Evolutionary conservation across 179 eudicot genomes (phyloP), one percentile per base, ranked within the genome.

Genomic region (Beta macrorhiza): DNA sequence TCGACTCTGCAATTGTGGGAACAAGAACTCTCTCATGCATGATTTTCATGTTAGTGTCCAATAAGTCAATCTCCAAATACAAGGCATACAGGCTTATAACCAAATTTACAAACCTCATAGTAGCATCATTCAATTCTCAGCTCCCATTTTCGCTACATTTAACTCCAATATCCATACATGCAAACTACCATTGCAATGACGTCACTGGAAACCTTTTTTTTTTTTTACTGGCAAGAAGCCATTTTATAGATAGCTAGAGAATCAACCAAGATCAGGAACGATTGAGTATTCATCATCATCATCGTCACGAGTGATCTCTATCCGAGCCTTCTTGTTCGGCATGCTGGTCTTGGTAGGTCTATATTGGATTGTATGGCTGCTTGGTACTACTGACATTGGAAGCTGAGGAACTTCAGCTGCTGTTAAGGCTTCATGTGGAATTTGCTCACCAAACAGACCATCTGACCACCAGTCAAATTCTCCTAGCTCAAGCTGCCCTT

Each of bases 381-480:
- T 88, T 5, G 87, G 76, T 45, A 90, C 84, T 45, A 90, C 84
- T 65, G 92, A 81, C 74, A 80, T 79, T 6, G 90, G 91, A 67
- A 96, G 92, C 80, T 96, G 93, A 82, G 98, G 98, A 52, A 96
- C 98, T 87, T 96, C 99, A 11, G 99, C 99, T 29, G 95, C 92
- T 76, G 87, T 88, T 49, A 92, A 85, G 59, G 88, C 86, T 67
- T 93, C 89, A 9, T 72, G 85, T 49, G 85, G 72, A 12, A 82
- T 81, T 84, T 90, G 94, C 65, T 92, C 97, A 49, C 92, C 93
- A 25, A 89, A 91, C 49, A 92, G 81, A 73, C 82, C 82, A 69
- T 90, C 95, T 37, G 90, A 78, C 79, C 94, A 91, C 95, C 95
- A 95, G 63, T 93, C 98, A 6, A 90, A 82, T 79, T 93, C 97